phyloP scores from a whole-genome alignment of 805 yeast genomes.

The Soucietia sequanensis region DNA sequence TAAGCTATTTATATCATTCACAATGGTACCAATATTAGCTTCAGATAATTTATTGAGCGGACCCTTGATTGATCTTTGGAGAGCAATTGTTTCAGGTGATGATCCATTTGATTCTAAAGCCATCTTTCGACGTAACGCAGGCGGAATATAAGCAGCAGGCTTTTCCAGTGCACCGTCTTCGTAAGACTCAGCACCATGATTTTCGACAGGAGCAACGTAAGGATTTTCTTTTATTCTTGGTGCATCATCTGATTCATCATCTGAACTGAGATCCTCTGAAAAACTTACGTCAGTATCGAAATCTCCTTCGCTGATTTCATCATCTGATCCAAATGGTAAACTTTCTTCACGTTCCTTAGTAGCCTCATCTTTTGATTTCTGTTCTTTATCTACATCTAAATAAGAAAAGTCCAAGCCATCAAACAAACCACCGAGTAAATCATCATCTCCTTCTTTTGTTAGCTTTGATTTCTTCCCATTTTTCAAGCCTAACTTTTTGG shows the following conservation, averaged over 20 bases:
- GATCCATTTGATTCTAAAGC: constrained; percentile 34
- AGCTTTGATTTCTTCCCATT: constrained; percentile 50
- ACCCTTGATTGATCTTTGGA: constrained; percentile 72
- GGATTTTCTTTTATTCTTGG: constrained; percentile 59
- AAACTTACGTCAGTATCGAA: constrained; percentile 15
- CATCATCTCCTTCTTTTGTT: constrained; percentile 59
- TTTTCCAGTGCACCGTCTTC: constrained; percentile 6
- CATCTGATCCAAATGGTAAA: constrained; percentile 15
- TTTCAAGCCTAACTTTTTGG: constrained; percentile 71
- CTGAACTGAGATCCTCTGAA: constrained; percentile 16
- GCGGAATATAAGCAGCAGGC: constrained; percentile 71
- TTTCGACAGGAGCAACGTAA: constrained; percentile 49
- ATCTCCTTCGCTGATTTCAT: constrained; percentile 15
- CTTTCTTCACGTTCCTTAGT: constrained; percentile 5
- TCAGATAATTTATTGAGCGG: constrained; percentile 88
- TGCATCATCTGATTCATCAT: constrained; percentile 12
- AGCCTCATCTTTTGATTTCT: constrained; percentile 9
- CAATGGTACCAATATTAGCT: constrained; percentile 70
- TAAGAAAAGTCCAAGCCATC: constrained; percentile 68
- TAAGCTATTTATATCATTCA: constrained; percentile 62
- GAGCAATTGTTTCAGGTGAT: constrained; percentile 40
- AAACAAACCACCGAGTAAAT: constrained; percentile 75
- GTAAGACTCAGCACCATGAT: neutral
- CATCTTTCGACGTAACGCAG: constrained; percentile 66
- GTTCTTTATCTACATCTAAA: constrained; percentile 14